These are phyloP conservation scores for Umbelopsis ramanniana DNA, from an alignment of 192 early-diverging fungal species.

Conservation along the genomic window DNA sequence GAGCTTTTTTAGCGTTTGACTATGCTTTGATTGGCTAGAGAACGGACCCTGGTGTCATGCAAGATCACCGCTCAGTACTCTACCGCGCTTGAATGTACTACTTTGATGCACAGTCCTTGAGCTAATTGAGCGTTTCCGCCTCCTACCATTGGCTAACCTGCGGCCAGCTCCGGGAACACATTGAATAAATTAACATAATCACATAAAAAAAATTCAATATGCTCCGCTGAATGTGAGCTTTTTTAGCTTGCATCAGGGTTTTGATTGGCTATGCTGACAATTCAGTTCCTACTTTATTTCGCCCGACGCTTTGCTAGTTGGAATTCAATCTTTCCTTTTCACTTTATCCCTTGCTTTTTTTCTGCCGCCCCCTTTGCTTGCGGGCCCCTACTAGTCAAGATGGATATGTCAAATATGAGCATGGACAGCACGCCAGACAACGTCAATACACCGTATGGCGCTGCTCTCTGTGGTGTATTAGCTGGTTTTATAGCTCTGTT, in stretches of 20 bases:
- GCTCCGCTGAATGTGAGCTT: background rate
- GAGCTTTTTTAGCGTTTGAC: slow-evolving; percentile 10
- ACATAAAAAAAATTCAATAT: no score
- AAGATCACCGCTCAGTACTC: background rate
- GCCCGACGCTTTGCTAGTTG: background rate
- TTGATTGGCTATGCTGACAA: slow-evolving; percentile 19
- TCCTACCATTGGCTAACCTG: background rate
- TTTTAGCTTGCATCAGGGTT: slow-evolving; percentile 7
- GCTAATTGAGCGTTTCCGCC: background rate
- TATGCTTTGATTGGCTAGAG: background rate
- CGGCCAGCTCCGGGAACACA: background rate
- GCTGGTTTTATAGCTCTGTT: slow-evolving; percentile 23
- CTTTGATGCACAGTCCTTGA: background rate
- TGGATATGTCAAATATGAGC: slow-evolving; percentile 20
- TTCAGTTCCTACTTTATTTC: background rate
- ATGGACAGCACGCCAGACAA: slow-evolving; percentile 26
- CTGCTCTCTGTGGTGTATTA: slow-evolving; percentile 21
- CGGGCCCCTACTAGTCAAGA: background rate
- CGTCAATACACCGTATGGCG: slow-evolving; percentile 9
- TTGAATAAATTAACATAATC: background rate
- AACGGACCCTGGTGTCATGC: background rate
- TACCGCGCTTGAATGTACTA: background rate
- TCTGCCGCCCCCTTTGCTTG: background rate
- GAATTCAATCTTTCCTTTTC: background rate
- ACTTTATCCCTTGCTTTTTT: background rate